Base-by-base conservation (phyloP, 129 eudicot species). In the Glebionis coronaria region DNA sequence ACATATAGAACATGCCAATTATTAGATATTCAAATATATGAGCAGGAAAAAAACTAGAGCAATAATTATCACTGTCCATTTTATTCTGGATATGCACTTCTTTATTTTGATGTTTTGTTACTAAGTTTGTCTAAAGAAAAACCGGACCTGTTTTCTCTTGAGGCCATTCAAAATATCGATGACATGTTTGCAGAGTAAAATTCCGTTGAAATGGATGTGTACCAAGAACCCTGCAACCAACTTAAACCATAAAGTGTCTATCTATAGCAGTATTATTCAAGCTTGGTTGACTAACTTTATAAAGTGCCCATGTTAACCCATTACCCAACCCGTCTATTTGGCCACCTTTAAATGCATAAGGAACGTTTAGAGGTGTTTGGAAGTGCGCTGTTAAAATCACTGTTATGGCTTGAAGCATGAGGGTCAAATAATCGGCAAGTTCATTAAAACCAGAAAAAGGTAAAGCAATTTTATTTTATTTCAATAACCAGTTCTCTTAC, bases 101-200 rank as follows among this genome's bases (percentile, higher is more conserved):
- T 5, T 35, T 35, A 4, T 35, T 6, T 35, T 4, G 5, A 35
- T 5, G 42, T 6, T 35, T 35, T 5, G 9, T 35, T 35, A 35
- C 42, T 35, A 35, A 46, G 74, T 72, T 44, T 18, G 46, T 19
- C 9, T 12, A 64, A 29, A 29, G 65, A 49, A 25, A 21, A 5
- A 72, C 44, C 29, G 8, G 8, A 86, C 98, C 98, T 80, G 97
- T 88, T 87, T 88, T 93, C 79, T 79, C 92, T 15, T 96, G 91
- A 76, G 90, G 81, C 98, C 98, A 93, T 23, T 81, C 90, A 60
- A 93, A 93, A 69, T 57, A 82, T 27, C 75, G 80, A 64, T 77
- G 79, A 62, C 98, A 93, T 68, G 84, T 65, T 63, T 86, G 82
- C 56, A 84, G 92, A 85, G 88, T 82, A 73, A 72, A 76, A 60